Percentiles rank a stretch among this genome's conserved stretches.
These are phyloP conservation scores for Eutrema japonicum DNA, from an alignment of 345 rosid genomes.

Conservation along the genomic window DNA sequence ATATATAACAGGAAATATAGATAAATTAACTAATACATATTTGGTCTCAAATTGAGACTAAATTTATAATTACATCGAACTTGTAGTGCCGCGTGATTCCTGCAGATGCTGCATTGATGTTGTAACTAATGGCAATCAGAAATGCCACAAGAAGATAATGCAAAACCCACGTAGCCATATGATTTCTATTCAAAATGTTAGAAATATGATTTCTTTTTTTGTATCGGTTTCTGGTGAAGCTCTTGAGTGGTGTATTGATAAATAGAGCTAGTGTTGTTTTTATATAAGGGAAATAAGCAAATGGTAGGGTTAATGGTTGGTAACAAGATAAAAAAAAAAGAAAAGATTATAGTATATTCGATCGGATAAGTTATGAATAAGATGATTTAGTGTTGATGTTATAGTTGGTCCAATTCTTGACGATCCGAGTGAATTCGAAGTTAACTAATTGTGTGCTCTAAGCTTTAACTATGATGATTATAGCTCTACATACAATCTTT, in stretches of 20 bases:
- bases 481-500: conserved; percentile 2
- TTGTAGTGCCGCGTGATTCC: conserved; percentile 51
- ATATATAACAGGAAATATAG: background rate
- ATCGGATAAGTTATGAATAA: conserved; percentile 23
- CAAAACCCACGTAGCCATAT: conserved; percentile 34
- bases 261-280: conserved; percentile 18
- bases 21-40: background rate
- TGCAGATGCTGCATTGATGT: conserved; percentile 39
- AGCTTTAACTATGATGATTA: conserved; percentile 8
- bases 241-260: conserved; percentile 28
- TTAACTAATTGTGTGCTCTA: conserved; percentile 33
- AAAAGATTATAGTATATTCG: background rate
- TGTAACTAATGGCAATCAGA: conserved; percentile 33
- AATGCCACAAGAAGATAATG: conserved; percentile 35
- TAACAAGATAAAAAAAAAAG: background rate
- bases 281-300: conserved; percentile 28
- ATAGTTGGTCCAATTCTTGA: conserved; percentile 34
- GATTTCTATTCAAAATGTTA: background rate
- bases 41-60: background rate
- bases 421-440: conserved; percentile 43
- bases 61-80: conserved; percentile 42
- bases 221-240: conserved; percentile 16
- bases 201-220: background rate
- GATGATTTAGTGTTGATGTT: conserved; percentile 34
- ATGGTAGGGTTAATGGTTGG: conserved; percentile 42